Base-by-base conservation (phyloP, 345 rosid genomes). In the Adansonia digitata region DNA sequence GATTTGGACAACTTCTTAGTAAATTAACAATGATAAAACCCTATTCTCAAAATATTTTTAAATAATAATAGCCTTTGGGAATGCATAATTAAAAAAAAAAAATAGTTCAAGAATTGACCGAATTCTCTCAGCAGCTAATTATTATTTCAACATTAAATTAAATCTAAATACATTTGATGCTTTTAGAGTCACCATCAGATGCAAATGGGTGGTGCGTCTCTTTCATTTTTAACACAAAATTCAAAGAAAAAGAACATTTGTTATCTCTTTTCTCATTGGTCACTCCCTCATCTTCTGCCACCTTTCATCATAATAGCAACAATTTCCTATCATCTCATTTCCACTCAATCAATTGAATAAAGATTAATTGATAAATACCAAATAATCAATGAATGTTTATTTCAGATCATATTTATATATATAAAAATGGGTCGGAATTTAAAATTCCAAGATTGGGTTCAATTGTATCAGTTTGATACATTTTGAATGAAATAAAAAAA, bases 311-410 rank as follows among this genome's bases (percentile, higher is more conserved):
- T 66, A 60, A 60, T 60, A 7, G 40, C 34, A 49, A 40, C 66
- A 73, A 73, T 69, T 77, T 56, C 72, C 60, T 45, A 43, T 70
- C 34, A 43, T 72, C 40, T 57, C 63, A 15, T 51, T 53, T 35
- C 39, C 69, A 13, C 1, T 15, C 13, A 56, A 67, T 24, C 27
- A 37, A 20, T 27, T 7, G n/a, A 42, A 57, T 4, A 13, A 48
- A 45, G 4, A 48, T 7, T 46, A 46, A 46, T 46, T 5, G n/a
- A 46, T 52, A 5, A 5, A 45, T 45, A 27, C 22, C 42, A 27
- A 37, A 46, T 60, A 14, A 60, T 17, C 22, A 11, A 57, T 26
- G 62, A 24, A 57, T 57, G 31, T 56, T 56, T 10, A 56, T 56
- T 26, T 11, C 9, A 55, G n/a, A 2, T 12, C 49, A 45, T 12